These are phyloP conservation scores for Xylariaceae sp. DNA, from an alignment of 2,329 filamentous ascomycete species.

Conservation along the genomic window DNA sequence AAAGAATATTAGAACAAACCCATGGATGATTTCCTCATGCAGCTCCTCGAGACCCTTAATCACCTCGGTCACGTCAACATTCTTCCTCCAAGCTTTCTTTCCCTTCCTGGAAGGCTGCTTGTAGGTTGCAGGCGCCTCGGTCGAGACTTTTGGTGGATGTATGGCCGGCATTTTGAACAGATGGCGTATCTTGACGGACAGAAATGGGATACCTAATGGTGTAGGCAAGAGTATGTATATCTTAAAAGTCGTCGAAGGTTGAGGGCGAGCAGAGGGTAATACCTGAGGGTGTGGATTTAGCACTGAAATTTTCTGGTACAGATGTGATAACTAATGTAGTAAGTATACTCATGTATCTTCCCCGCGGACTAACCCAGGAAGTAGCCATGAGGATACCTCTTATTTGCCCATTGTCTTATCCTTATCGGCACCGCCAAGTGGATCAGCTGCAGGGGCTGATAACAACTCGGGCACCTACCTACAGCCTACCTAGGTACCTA, in stretches of 20 bases:
- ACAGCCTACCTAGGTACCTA: too few species aligned
- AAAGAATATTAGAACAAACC: conserved; percentile 49
- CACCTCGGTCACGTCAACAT: conserved; percentile 88
- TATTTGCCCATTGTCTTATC: conserved; percentile 4
- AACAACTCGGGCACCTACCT: not conserved
- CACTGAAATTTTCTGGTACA: conserved; percentile 16
- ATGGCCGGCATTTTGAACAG: conserved; percentile 49
- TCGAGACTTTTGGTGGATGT: conserved; percentile 44
- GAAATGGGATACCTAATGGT: not conserved
- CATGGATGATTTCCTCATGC: conserved; percentile 85
- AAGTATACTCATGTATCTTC: not conserved
- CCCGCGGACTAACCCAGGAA: not conserved
- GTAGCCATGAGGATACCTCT: not conserved
- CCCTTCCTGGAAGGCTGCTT: conserved; percentile 92
- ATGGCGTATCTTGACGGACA: not conserved
- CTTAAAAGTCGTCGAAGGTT: not conserved
- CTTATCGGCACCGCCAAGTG: not conserved
- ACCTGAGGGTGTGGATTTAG: conserved; percentile 10
- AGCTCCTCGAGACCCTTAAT: conserved; percentile 76
- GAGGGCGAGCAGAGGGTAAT: not conserved
- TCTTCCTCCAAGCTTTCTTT: conserved; percentile 98
- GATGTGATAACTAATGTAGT: conserved; percentile 12
- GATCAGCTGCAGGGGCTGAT: not conserved
- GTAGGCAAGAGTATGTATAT: not conserved
- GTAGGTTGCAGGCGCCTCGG: conserved; percentile 69